Evolutionary conservation across 1,284 basidiomycete species (phyloP).

Genomic region (Butyriboletus appendiculatus): DNA sequence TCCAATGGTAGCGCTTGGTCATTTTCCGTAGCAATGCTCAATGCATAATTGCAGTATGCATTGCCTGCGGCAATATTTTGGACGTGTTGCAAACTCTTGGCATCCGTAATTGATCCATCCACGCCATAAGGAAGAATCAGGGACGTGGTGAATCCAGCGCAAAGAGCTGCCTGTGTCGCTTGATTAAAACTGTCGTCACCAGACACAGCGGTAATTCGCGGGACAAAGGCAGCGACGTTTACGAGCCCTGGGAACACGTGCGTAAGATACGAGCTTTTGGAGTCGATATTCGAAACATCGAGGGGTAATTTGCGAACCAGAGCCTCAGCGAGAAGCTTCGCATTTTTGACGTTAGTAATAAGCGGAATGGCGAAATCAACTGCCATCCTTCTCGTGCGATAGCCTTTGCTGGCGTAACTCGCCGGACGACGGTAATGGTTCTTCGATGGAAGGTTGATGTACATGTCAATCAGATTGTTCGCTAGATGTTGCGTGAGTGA

Average conservation of each 20-base stretch:
- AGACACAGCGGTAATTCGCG: conserved; percentile 58
- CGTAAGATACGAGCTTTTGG: conserved; percentile 92
- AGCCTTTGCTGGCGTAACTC: conserved; percentile 96
- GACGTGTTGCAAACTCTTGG: conserved; percentile 66
- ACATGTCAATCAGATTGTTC: conserved; percentile 97
- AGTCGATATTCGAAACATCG: conserved; percentile 90
- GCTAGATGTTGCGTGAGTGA: conserved; percentile 93
- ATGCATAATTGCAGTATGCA: conserved; percentile 85
- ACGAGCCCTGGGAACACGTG: conserved; percentile 93
- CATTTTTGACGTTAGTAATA: conserved; percentile 99
- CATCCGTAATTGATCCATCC: conserved; percentile 65
- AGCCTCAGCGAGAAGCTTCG: conserved; percentile 96
- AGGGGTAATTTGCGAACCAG: conserved; percentile 87
- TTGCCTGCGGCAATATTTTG: conserved; percentile 61
- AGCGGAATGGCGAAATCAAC: conserved; percentile 98
- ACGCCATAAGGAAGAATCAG: conserved; percentile 78
- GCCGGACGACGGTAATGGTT: conserved; percentile 98
- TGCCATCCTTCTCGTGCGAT: conserved; percentile 97
- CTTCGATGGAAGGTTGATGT: conserved; percentile 98
- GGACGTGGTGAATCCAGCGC: conserved; percentile 85
- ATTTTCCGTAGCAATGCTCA: conserved; percentile 76
- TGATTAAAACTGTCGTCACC: conserved; percentile 66
- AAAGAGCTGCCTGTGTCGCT: conserved; percentile 79
- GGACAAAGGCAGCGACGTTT: conserved; percentile 90
- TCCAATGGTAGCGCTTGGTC: conserved; percentile 67